Conservation (phyloP, 164 flowering plant genomes). For the Annona cherimola region DNA sequence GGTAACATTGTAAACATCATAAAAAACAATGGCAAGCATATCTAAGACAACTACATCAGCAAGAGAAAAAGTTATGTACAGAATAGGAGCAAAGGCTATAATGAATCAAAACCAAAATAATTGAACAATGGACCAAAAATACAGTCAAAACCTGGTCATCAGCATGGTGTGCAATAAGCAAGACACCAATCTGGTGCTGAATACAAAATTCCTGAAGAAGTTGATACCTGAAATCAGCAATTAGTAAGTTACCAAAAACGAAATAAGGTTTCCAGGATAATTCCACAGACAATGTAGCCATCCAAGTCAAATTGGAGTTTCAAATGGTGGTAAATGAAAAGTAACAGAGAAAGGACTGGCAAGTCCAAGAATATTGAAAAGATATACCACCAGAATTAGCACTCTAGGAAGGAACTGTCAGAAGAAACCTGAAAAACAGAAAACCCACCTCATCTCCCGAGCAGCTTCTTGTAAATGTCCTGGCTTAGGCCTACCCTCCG, state of each 20-base stretch:
- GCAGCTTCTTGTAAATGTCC: conserved; percentile 93
- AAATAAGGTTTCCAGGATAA: background rate
- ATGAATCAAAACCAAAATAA: background rate
- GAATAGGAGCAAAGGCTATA: background rate
- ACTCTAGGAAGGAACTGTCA: background rate
- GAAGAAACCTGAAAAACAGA: background rate
- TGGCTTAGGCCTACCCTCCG: conserved; percentile 65
- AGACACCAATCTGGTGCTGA: conserved; percentile 46
- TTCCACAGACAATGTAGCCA: background rate
- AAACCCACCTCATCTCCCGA: conserved; percentile 68
- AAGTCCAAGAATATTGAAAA: no score
- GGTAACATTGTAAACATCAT: background rate
- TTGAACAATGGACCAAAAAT: background rate
- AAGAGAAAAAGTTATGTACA: background rate
- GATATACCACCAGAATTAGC: background rate
- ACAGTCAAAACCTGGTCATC: conserved; percentile 80
- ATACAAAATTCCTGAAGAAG: conserved; percentile 58
- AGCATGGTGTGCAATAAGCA: conserved; percentile 90
- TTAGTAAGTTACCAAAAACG: background rate
- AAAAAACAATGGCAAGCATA: background rate
- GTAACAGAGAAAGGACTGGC: background rate
- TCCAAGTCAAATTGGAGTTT: background rate
- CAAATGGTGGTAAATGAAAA: background rate
- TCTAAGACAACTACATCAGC: background rate
- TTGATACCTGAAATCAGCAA: conserved; percentile 52